Evolutionary conservation across 1,284 basidiomycete genomes (phyloP), one percentile per base, ranked within the genome.

Genomic region (Amylostereum chailletii): DNA sequence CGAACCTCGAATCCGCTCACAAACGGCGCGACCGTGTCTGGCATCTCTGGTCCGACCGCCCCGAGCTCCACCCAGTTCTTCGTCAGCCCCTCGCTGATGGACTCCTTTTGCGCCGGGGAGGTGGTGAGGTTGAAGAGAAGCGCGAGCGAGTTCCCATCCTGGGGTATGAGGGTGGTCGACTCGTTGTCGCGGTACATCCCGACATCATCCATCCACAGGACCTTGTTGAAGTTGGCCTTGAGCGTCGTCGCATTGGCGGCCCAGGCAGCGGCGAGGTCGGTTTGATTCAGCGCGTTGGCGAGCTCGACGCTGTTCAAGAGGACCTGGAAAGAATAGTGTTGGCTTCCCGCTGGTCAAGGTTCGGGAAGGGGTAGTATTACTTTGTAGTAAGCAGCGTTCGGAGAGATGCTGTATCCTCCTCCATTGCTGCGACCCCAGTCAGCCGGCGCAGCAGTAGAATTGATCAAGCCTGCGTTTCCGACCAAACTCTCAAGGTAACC

Each of bases 401-500:
- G 71, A 47, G 72, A 74, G 3, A 72, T 65, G 51, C 75, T 78
- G 51, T 70, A 65, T 10, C 75, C 75, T 9, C 71, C 68, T 1
- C 71, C 71, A 27, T 71, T 71, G 4, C 69, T 66, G 34, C 76
- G 59, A 5, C 71, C 76, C 75, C 75, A 78, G 56, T 78, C 76
- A 39, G 72, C 64, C 61, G 71, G 42, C 29, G n/a, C n/a, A 42
- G 66, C 57, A 3, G 74, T 73, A 5, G 76, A 69, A 53, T 77
- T 68, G 62, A 76, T 69, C 41, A 78, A 58, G 0, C 75, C 75
- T 7, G 69, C 66, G 0, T 57, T 55, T 42, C 73, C 74, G 1
- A 76, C 68, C 50, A 75, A 71, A 45, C 62, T 59, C 47, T 69
- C 65, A 40, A 77, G 61, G 59, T 71, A 77, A 9, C 57, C 60